phyloP scores from a whole-genome alignment of 192 early-diverging fungal species.

The Rhizophagus sp. region DNA sequence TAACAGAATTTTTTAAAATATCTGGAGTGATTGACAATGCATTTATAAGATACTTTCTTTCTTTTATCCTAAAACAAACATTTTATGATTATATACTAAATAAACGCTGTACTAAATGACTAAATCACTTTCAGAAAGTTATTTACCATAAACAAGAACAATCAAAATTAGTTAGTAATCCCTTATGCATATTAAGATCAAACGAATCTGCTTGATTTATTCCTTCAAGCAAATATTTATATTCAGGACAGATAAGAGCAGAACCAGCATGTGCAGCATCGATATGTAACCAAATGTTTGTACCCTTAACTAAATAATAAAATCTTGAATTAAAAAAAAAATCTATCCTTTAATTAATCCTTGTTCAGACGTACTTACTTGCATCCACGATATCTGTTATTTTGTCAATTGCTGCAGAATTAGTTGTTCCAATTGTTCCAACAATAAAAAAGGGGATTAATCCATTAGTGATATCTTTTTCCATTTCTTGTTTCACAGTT shows the following conservation, averaged over 20 bases:
- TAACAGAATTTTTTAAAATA: constrained; percentile 1
- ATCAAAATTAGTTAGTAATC: constrained; percentile 66
- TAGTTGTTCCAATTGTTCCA: constrained; percentile 67
- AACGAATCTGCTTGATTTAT: constrained; percentile 61
- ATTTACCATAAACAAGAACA: constrained; percentile 43
- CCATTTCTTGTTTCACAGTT: constrained; percentile 48
- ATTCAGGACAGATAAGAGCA: constrained; percentile 60
- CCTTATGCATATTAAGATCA: constrained; percentile 65
- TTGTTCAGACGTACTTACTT: constrained; percentile 4
- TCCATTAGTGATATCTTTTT: constrained; percentile 48
- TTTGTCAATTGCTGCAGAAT: constrained; percentile 56
- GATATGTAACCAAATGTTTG: constrained; percentile 61
- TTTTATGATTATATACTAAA: not conserved
- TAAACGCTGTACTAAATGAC: not conserved
- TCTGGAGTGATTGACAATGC: not conserved
- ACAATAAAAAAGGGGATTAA: constrained; percentile 65
- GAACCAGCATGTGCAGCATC: constrained; percentile 68
- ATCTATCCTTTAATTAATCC: not conserved
- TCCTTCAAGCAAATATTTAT: constrained; percentile 46
- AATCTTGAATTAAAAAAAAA: not conserved
- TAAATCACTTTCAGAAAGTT: not conserved
- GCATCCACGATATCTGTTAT: constrained; percentile 54
- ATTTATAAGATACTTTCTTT: not conserved
- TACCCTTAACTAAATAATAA: constrained; percentile 28
- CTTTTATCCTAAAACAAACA: not conserved